phyloP scores from a whole-genome alignment of 805 yeast species.

The Pichia exigua region DNA sequence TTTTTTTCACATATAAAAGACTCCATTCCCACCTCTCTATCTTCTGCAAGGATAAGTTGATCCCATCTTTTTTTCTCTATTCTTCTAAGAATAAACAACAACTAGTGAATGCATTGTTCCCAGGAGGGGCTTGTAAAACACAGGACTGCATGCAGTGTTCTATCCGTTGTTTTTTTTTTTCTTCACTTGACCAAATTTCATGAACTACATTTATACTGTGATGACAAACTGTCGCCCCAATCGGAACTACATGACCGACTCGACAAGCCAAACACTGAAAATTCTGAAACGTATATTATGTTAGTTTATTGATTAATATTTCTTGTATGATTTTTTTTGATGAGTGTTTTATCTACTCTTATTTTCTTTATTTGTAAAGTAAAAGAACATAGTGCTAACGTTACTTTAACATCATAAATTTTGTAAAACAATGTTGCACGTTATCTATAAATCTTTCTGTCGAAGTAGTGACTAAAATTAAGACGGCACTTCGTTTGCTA shows the following conservation, averaged over 20 bases:
- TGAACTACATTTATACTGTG: conserved; percentile 25
- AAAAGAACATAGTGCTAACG: neutral
- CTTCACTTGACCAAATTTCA: neutral
- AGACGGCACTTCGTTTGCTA: too few species aligned
- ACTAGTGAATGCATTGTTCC: neutral
- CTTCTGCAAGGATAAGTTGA: too few species aligned
- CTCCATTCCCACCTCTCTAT: neutral
- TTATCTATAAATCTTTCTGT: too few species aligned
- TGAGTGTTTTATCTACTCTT: too few species aligned
- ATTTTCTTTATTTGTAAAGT: too few species aligned
- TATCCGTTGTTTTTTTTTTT: neutral
- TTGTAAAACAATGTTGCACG: neutral
- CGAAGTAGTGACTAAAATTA: too few species aligned
- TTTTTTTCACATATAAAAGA: neutral
- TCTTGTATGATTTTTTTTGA: neutral
- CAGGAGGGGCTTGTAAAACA: neutral
- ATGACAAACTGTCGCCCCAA: conserved; percentile 74
- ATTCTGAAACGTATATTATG: conserved; percentile 38
- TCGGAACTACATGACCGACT: conserved; percentile 63
- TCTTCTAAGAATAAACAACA: neutral
- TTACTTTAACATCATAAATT: too few species aligned
- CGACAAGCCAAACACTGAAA: conserved; percentile 66
- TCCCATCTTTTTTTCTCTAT: too few species aligned
- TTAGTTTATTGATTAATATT: neutral
- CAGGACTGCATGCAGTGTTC: neutral